Base-by-base conservation (phyloP, 108 stramenopile genomes). In the Pseudonitzschia delicatissima region DNA sequence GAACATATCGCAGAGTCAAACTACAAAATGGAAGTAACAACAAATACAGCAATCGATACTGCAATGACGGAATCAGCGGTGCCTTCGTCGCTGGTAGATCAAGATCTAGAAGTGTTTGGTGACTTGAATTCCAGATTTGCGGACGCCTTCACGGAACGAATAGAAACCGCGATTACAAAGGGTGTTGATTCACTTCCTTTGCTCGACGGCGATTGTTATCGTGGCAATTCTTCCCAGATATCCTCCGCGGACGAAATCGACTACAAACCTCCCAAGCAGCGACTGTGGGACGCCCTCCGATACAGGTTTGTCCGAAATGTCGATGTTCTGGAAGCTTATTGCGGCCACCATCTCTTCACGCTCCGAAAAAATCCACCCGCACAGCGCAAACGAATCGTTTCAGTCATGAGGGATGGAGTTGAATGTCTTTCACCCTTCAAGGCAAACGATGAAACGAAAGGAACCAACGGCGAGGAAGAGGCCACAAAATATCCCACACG, bases 241-340 rank as follows among this genome's bases (percentile, higher is more conserved):
- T n/a, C n/a, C n/a, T n/a, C n/a, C n/a, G n/a, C n/a, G n/a, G n/a
- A n/a, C n/a, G n/a, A n/a, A n/a, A n/a, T n/a, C n/a, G n/a, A n/a
- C n/a, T n/a, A 58, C 6, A 40, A 40, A 13, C 21, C 63, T 12
- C 45, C 63, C 0, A 61, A 61, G n/a, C 18, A 37, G 15, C 15
- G 26, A 31, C 60, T 87, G 37, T 21, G 72, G 8, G 44, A 65
- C 0, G 64, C 59, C 45, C 53, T 87, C 6, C 66, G 71, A 13
- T 67, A 69, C 62, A 65, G 62, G 5, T 87, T 82, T 69, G 57
- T 80, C 13, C 76, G 76, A n/a, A 82, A 84, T 66, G 45, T 87
- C 20, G 83, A 87, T 59, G 18, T 84, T 2, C 57, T 74, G 27
- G 86, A 87, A 66, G 52, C 70, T 5, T 87, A 82, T 37, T 71